Evolutionary conservation across 371 early-diverging fungal species (phyloP).

Genomic region (Basidiobolus meristosporus): DNA sequence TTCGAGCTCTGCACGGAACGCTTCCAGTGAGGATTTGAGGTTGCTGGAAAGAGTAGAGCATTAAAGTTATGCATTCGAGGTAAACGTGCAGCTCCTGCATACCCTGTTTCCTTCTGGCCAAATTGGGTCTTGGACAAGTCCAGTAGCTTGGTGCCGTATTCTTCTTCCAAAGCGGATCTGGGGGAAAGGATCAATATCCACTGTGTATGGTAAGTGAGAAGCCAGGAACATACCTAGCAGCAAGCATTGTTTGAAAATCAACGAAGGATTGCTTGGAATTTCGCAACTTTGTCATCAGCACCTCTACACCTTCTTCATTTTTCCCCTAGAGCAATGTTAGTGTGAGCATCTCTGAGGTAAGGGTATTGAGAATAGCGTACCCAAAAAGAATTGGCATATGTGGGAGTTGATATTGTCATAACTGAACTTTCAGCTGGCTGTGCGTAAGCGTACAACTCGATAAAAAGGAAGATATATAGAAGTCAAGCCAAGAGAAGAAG

Average conservation of each 20-base stretch:
- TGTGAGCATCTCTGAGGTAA: neutral
- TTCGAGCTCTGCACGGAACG: conserved; percentile 19
- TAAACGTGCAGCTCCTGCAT: neutral
- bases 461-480: no score
- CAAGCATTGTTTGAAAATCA: conserved; percentile 38
- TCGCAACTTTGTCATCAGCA: conserved; percentile 56
- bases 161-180: conserved; percentile 68
- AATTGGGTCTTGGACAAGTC: conserved; percentile 55
- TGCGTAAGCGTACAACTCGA: no score
- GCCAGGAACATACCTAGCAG: conserved; percentile 10
- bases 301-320: conserved; percentile 67
- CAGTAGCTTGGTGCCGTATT: conserved; percentile 55
- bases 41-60: conserved; percentile 7
- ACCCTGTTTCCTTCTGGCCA: conserved; percentile 78
- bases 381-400: no score
- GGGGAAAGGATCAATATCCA: neutral
- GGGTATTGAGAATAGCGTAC: no score
- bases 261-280: conserved; percentile 69
- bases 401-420: no score
- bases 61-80: neutral
- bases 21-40: conserved; percentile 19
- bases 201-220: no score
- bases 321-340: conserved; percentile 27
- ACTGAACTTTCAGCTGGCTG: no score
- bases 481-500: no score